These are phyloP conservation scores for Pythium oligandrum DNA, from an alignment of 352 stramenopile genomes.

Conservation along the genomic window DNA sequence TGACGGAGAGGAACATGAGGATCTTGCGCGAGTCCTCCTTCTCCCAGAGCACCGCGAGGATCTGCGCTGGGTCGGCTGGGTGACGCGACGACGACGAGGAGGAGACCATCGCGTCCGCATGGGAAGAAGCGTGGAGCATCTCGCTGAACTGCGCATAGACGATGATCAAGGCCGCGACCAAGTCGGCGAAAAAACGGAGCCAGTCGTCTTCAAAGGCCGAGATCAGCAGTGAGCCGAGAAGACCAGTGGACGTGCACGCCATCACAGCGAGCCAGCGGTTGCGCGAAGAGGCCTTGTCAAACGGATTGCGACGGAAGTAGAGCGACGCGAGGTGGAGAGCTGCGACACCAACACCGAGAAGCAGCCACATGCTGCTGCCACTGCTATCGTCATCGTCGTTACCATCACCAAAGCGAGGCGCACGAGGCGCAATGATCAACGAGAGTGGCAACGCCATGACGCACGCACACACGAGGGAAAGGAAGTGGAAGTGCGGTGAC, in stretches of 20 bases:
- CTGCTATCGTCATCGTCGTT: background rate
- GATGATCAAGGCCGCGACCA: slow-evolving; percentile 35
- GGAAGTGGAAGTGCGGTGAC: slow-evolving; percentile 30
- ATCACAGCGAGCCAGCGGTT: slow-evolving; percentile 31
- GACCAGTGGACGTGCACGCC: slow-evolving; percentile 32
- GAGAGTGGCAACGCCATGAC: slow-evolving; percentile 27
- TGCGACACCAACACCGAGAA: slow-evolving; percentile 13
- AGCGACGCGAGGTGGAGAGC: slow-evolving; percentile 22
- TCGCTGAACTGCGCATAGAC: slow-evolving; percentile 41
- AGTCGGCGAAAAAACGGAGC: slow-evolving; percentile 38
- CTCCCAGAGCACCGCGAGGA: slow-evolving; percentile 45
- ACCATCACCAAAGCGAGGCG: slow-evolving; percentile 21
- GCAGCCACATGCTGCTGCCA: slow-evolving; percentile 12
- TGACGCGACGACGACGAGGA: slow-evolving; percentile 1
- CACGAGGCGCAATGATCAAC: slow-evolving; percentile 21
- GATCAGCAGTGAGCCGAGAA: slow-evolving; percentile 32
- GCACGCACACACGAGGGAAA: slow-evolving; percentile 31
- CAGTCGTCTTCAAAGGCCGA: slow-evolving; percentile 40
- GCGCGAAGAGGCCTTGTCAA: slow-evolving; percentile 21
- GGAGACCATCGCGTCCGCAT: slow-evolving; percentile 40
- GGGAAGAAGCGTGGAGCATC: slow-evolving; percentile 18
- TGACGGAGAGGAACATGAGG: slow-evolving; percentile 76
- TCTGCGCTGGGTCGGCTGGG: slow-evolving; percentile 10
- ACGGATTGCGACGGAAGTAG: slow-evolving; percentile 24
- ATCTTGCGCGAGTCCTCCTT: slow-evolving; percentile 69